Conservation (phyloP, 225 moss, liverwort and hornwort genomes). For the Asterella californica region DNA sequence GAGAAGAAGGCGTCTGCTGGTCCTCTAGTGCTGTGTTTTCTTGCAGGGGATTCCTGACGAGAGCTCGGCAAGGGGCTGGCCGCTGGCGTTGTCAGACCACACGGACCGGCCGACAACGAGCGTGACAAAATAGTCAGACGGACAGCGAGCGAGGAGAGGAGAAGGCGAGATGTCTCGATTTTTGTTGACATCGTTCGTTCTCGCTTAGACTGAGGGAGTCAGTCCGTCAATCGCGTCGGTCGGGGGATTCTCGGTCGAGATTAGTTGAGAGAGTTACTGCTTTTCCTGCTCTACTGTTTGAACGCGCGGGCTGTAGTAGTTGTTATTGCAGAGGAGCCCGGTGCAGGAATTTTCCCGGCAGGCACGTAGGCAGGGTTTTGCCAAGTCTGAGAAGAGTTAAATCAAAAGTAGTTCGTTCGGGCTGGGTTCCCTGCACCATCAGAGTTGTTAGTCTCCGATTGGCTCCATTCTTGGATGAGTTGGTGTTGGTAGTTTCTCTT, state of each 20-base stretch:
- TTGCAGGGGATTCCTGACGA: conserved; percentile 3
- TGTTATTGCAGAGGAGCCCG: not conserved
- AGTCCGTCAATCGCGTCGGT: not conserved
- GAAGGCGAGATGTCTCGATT: not conserved
- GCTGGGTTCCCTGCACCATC: not conserved
- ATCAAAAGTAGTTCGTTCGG: not conserved
- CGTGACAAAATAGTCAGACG: not conserved
- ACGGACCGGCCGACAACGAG: not conserved
- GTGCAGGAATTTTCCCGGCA: not conserved
- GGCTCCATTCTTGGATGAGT: not conserved
- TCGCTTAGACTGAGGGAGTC: not conserved
- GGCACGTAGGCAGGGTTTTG: not conserved
- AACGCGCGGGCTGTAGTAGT: no score
- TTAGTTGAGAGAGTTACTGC: not conserved
- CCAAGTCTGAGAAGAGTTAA: not conserved
- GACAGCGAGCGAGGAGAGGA: no score
- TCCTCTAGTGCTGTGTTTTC: conserved; percentile 6
- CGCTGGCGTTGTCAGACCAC: not conserved
- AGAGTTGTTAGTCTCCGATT: not conserved
- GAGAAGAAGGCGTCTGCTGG: not conserved
- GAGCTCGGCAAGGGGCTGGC: conserved; percentile 2
- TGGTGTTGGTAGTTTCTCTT: not conserved
- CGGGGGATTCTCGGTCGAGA: not conserved
- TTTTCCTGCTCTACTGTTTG: not conserved
- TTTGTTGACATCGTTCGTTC: not conserved